Evolutionary conservation across 345 rosid genomes (phyloP), one percentile per base, ranked within the genome.

Genomic region (Clarkia xantiana): DNA sequence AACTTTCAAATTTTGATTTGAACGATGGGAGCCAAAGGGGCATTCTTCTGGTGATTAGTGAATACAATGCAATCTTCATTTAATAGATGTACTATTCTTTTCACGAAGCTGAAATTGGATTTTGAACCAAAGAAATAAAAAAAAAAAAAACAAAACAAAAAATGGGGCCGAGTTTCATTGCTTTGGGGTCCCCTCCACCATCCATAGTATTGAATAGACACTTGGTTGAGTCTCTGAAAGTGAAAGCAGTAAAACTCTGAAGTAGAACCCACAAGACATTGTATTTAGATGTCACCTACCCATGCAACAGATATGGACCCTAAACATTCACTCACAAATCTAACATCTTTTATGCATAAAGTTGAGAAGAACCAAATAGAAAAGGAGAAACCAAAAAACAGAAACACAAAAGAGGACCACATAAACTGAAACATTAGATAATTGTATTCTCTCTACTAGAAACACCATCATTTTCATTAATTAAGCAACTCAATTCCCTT

Each of bases 221-320:
- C 12, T 34, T n/a, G 3, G n/a, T 9, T 47, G n/a, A 17, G 34
- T 29, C 36, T 29, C 36, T 29, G 34, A 2, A 9, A 11, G 14
- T 19, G 50, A 47, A 11, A 11, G 15, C 34, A 18, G 25, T 29
- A 23, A 23, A 47, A 13, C 11, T 18, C 10, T 9, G 14, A 22
- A 45, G 20, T 18, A 45, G 20, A 45, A 22, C 18, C 19, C 47
- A 44, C 47, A n/a, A 20, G 36, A 47, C 50, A 47, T 47, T 11
- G 50, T 11, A 47, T 47, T 47, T 19, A 20, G 36, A 11, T 47
- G 36, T 47, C 34, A 47, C 50, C 50, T 47, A 47, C 50, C 50
- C 50, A 47, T 47, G 50, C 13, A 47, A 47, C 50, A 20, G 34
- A 11, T 47, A 11, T 12, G 12, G 11, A 47, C 15, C 25, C 14